These are phyloP conservation scores for Lentinula raphanica DNA, from an alignment of 768 basidiomycete species.

Conservation along the genomic window DNA sequence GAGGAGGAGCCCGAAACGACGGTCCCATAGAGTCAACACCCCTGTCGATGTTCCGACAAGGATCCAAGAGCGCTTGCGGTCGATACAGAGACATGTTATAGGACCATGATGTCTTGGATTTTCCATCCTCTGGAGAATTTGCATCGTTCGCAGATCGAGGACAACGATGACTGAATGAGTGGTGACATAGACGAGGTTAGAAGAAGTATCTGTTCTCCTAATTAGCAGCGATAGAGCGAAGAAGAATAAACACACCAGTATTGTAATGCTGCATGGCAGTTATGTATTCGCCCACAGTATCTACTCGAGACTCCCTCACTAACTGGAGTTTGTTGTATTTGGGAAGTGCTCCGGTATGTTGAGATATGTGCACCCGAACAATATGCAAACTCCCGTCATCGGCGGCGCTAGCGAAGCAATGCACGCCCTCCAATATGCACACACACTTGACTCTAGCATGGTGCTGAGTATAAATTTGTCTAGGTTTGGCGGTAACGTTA, in stretches of 20 bases:
- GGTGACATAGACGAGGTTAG: slow-evolving; percentile 82
- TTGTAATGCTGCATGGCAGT: slow-evolving; percentile 81
- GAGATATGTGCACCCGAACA: slow-evolving; percentile 73
- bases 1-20: slow-evolving; percentile 84
- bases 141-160: slow-evolving; percentile 84
- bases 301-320: slow-evolving; percentile 75
- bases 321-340: slow-evolving; percentile 79
- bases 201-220: slow-evolving; percentile 52
- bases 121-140: slow-evolving; percentile 66
- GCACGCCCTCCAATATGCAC: slow-evolving; percentile 79
- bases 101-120: slow-evolving; percentile 85
- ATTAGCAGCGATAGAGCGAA: not conserved
- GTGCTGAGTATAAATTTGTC: slow-evolving; percentile 67
- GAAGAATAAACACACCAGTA: slow-evolving; percentile 43
- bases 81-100: slow-evolving; percentile 79
- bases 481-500: slow-evolving; percentile 83
- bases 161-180: slow-evolving; percentile 71
- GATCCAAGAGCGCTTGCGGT: slow-evolving; percentile 83
- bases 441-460: slow-evolving; percentile 63
- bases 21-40: slow-evolving; percentile 87
- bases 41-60: slow-evolving; percentile 85
- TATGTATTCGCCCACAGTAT: slow-evolving; percentile 71
- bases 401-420: slow-evolving; percentile 86
- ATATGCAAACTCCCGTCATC: slow-evolving; percentile 83
- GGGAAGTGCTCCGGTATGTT: slow-evolving; percentile 57